Conservation (phyloP, 2,329 filamentous ascomycete genomes). For the Fusarium sp. region DNA sequence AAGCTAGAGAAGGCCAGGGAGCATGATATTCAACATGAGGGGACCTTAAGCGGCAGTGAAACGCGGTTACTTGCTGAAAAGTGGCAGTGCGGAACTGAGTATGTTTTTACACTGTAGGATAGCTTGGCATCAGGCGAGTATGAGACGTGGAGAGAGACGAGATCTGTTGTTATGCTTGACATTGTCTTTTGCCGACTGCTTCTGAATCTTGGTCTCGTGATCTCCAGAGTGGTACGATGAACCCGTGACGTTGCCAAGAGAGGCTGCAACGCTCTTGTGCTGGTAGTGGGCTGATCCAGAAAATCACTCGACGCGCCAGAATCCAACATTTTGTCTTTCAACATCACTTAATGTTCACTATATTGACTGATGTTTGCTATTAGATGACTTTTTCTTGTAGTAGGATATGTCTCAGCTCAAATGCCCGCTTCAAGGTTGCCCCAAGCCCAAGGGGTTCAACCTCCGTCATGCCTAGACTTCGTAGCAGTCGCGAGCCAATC, state of each 20-base stretch:
- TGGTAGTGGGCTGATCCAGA: not conserved
- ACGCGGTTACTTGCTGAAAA: not conserved
- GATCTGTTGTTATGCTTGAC: too few species aligned
- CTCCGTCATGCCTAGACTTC: not conserved
- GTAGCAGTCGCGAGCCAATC: slow-evolving; percentile 13
- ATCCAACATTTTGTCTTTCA: not conserved
- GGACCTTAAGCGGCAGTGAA: not conserved
- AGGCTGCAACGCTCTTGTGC: not conserved
- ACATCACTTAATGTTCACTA: too few species aligned
- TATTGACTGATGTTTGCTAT: too few species aligned
- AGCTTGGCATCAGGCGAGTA: fast-evolving
- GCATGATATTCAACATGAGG: slow-evolving; percentile 5
- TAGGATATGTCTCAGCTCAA: not conserved
- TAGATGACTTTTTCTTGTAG: not conserved
- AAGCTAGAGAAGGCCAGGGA: slow-evolving; percentile 10
- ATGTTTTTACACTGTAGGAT: not conserved
- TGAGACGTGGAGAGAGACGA: fast-evolving
- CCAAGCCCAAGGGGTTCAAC: not conserved
- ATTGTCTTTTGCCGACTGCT: too few species aligned
- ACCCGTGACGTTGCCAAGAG: not conserved
- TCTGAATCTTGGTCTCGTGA: not conserved
- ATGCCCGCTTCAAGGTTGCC: not conserved
- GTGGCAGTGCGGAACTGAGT: slow-evolving; percentile 21
- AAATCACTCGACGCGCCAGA: fast-evolving
- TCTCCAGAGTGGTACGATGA: not conserved